Evolutionary conservation across 1,284 basidiomycete species (phyloP).

Genomic region (Tausonia pullulans): DNA sequence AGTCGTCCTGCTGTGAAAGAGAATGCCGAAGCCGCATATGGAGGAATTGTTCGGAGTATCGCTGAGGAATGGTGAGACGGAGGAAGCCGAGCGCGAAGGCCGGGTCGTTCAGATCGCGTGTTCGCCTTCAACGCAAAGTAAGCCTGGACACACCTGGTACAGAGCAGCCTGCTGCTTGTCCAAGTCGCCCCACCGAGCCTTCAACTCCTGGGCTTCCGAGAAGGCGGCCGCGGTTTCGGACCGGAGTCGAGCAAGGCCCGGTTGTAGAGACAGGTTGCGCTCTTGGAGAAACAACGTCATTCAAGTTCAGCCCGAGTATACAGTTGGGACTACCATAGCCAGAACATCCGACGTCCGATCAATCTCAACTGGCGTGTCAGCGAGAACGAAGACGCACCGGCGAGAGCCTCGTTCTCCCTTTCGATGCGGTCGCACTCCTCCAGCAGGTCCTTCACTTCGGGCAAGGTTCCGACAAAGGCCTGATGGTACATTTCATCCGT

Average conservation of each 20-base stretch:
- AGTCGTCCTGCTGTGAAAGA: conserved; percentile 74
- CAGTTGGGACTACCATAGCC: background rate
- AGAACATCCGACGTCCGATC: too few relatives aligned
- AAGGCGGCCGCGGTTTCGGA: conserved; percentile 73
- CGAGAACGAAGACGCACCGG: conserved; percentile 45
- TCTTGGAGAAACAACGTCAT: conserved; percentile 36
- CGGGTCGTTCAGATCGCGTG: background rate
- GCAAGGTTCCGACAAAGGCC: conserved; percentile 67
- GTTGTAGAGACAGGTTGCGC: conserved; percentile 61
- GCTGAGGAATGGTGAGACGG: conserved; percentile 39
- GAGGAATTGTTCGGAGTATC: conserved; percentile 71
- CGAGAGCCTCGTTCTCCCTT: conserved; percentile 68
- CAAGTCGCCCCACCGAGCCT: conserved; percentile 67
- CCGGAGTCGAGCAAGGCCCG: conserved; percentile 57
- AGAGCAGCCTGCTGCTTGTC: conserved; percentile 75
- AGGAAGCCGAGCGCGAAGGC: background rate
- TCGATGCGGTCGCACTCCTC: conserved; percentile 64
- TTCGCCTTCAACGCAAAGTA: background rate
- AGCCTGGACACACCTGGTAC: conserved; percentile 54
- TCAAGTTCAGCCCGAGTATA: background rate
- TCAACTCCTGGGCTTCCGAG: conserved; percentile 65
- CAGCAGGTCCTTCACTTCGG: conserved; percentile 59
- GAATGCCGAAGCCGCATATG: conserved; percentile 74
- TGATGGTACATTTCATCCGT: conserved; percentile 72
- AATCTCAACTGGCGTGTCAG: too few relatives aligned